Evolutionary conservation across 2,329 filamentous ascomycete species (phyloP), one percentile per base, ranked within the genome.

Genomic region (Penicillium sp.): DNA sequence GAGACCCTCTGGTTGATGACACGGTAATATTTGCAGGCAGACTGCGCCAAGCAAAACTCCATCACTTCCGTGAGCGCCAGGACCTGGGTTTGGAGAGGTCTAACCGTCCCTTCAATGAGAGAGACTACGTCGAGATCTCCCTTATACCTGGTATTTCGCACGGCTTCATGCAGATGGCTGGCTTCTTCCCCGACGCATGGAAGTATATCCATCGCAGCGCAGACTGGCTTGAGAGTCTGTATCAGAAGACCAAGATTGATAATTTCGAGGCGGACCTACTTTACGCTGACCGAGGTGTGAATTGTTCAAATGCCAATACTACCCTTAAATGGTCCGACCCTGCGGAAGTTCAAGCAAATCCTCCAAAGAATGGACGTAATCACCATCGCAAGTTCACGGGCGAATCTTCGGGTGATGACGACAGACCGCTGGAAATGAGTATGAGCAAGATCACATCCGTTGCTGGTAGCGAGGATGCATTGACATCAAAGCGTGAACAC

Each of bases 1-100:
- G 91, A 28, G 93, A 98, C 64, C 93, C 93, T 0, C 73, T 98
- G 0, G 93, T 97, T 0, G 93, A 98, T 64, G 93, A 98, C 66
- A 98, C 93, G 0, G 88, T 96, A 42, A 90, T 98, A 54, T 96
- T 98, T 62, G 90, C 93, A 0, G 93, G 91, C 0, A 77, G 91
- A 0, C 69, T 98, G n/a, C 78, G 89, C 6, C 82, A 90, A 53
- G 88, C 89, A 2, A 95, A 84, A 57, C 66, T 79, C 4, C 76
- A 78, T 53, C 70, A 77, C 44, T 75, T 80, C 69, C 68, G 70
- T 2, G 76, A 79, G 40, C 73, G 77, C 4, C 74, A 77, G 54
- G 80, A 83, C 33, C 63, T 75, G 41, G 79, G 72, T n/a, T 73
- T 78, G 48, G 74, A 72, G 64, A 79, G 70, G 66, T 69, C 71